Evolutionary conservation across 257 asterid species (phyloP).

Genomic region (Thymus quinquecostatus): DNA sequence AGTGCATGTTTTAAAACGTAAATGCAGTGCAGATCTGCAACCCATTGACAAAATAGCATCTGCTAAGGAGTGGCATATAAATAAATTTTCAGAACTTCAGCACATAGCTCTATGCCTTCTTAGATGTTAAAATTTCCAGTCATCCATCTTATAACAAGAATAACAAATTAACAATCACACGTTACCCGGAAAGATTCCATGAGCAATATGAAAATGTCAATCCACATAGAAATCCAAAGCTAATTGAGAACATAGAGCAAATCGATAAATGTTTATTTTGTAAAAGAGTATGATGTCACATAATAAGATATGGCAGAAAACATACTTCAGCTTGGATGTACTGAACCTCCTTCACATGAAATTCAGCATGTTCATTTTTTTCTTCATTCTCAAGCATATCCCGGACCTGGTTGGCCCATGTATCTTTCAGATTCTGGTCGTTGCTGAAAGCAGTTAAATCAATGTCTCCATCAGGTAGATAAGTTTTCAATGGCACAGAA

Average conservation of each 20-base stretch:
- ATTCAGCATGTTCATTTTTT: conserved; percentile 89
- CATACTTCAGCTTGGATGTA: conserved; percentile 97
- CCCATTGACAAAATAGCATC: conserved; percentile 17
- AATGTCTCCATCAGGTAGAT: conserved; percentile 80
- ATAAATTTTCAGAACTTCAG: conserved; percentile 4
- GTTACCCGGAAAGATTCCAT: not conserved
- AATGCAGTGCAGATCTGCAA: conserved; percentile 10
- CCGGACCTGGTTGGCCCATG: conserved; percentile 91
- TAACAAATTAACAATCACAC: not conserved
- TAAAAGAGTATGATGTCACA: not conserved
- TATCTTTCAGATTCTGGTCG: conserved; percentile 68
- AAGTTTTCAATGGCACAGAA: conserved; percentile 77
- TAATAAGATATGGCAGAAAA: conserved; percentile 17
- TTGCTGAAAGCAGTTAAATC: conserved; percentile 72
- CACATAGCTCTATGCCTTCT: conserved; percentile 2
- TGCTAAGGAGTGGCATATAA: conserved; percentile 1
- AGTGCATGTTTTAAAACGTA: not conserved
- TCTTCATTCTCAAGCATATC: conserved; percentile 90
- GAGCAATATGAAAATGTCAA: conserved; percentile 3
- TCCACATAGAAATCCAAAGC: not conserved
- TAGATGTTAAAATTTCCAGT: not conserved
- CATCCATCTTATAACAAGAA: conserved; percentile 6
- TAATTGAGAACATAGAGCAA: not conserved
- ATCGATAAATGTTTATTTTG: not conserved
- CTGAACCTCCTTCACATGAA: conserved; percentile 96